Percentiles rank a stretch among this genome's conserved stretches.
phyloP scores from a whole-genome alignment of 805 yeast genomes.

The Lachancea lanzarotensis region DNA sequence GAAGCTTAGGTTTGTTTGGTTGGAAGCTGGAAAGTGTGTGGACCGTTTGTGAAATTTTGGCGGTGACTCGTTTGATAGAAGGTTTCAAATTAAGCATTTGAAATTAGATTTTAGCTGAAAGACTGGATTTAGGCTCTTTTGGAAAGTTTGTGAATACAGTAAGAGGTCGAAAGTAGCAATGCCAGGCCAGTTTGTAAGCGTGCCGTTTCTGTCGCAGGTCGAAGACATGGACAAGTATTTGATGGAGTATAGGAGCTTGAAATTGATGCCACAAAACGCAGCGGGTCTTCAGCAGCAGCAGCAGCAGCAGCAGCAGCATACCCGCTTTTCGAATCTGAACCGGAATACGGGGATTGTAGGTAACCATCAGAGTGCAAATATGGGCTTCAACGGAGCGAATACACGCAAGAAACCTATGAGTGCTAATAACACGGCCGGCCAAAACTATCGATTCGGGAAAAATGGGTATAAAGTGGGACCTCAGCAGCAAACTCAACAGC shows the following conservation, averaged over 20 bases:
- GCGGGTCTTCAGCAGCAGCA: conserved; percentile 7
- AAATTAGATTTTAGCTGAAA: neutral
- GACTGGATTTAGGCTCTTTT: neutral
- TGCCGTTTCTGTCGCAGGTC: conserved; percentile 31
- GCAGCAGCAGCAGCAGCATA: conserved; percentile 4
- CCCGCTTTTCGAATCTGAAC: conserved; percentile 6
- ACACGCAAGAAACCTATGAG: conserved; percentile 6
- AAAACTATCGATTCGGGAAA: conserved; percentile 12
- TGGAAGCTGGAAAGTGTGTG: neutral
- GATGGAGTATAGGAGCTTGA: conserved; percentile 22
- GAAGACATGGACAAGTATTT: conserved; percentile 32
- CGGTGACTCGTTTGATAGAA: neutral
- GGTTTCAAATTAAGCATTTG: neutral
- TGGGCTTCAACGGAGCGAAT: conserved; percentile 3
- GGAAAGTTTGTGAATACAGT: neutral
- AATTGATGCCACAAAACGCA: conserved; percentile 14
- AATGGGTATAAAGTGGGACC: conserved; percentile 11
- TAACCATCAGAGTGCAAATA: conserved; percentile 5
- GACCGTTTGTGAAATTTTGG: neutral
- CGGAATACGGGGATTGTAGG: neutral
- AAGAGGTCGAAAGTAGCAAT: conserved; percentile 8
- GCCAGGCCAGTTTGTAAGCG: conserved; percentile 28
- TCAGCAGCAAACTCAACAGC: conserved; percentile 6
- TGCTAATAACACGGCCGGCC: neutral
- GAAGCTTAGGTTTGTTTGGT: neutral